phyloP scores from a whole-genome alignment of 805 yeast species.

The Myxozyma udenii region DNA sequence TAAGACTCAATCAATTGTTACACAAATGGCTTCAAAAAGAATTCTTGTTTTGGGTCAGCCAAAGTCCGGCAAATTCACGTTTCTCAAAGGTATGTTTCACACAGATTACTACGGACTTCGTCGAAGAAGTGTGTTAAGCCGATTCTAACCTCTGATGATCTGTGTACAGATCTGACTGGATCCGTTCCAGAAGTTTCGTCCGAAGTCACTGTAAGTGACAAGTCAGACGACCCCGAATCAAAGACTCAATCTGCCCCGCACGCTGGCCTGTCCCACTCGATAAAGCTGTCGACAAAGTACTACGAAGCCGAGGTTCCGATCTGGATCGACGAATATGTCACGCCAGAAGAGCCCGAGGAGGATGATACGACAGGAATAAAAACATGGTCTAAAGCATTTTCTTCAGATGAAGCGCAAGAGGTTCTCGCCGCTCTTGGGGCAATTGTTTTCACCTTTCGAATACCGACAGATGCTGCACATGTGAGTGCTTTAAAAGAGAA shows the following conservation, averaged over 20 bases:
- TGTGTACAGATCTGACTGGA: slow-evolving; percentile 35
- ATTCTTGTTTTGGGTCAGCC: slow-evolving; percentile 37
- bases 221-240: not conserved
- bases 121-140: no score
- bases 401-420: slow-evolving; percentile 38
- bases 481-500: slow-evolving; percentile 12
- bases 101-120: no score
- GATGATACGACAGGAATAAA: slow-evolving; percentile 16
- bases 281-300: slow-evolving; percentile 36
- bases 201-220: not conserved
- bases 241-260: slow-evolving; percentile 23
- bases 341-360: slow-evolving; percentile 29
- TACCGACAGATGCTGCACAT: slow-evolving; percentile 14
- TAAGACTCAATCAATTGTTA: no score
- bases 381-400: slow-evolving; percentile 38
- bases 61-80: slow-evolving; percentile 38
- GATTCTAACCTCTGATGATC: no score
- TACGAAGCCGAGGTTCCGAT: slow-evolving; percentile 38
- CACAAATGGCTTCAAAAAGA: slow-evolving; percentile 18
- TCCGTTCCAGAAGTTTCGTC: slow-evolving; percentile 25
- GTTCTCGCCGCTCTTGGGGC: slow-evolving; percentile 40
- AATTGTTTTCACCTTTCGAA: slow-evolving; percentile 38
- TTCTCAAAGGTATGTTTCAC: slow-evolving; percentile 32
- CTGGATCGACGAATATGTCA: slow-evolving; percentile 40
- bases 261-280: slow-evolving; percentile 34